phyloP scores from a whole-genome alignment of 2,329 filamentous ascomycete species.

The Thelonectria rubi region DNA sequence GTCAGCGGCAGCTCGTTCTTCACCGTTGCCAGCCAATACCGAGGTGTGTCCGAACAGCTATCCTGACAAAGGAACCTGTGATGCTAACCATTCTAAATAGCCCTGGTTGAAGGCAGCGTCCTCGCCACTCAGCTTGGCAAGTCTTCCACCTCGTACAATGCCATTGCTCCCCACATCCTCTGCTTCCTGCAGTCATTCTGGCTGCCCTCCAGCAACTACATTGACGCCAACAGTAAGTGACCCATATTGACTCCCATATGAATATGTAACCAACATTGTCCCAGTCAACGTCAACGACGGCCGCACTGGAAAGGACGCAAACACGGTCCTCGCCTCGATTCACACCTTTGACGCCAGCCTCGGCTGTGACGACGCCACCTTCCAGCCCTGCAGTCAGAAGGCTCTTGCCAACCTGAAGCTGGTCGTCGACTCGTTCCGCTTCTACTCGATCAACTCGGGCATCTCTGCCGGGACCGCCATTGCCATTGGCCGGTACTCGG shows the following conservation, averaged over 20 bases:
- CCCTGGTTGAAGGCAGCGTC: conserved; percentile 71
- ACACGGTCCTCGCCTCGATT: conserved; percentile 73
- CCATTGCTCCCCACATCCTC: conserved; percentile 73
- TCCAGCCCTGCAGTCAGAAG: conserved; percentile 78
- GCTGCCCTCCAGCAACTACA: conserved; percentile 66
- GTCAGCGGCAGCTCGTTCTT: conserved; percentile 82
- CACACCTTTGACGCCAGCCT: conserved; percentile 74
- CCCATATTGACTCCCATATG: too few species aligned
- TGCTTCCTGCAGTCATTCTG: conserved; percentile 82
- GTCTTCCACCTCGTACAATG: conserved; percentile 67
- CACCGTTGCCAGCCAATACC: conserved; percentile 74
- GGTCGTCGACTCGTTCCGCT: conserved; percentile 78
- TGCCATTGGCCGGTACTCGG: conserved; percentile 72
- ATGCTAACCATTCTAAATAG: conserved; percentile 36
- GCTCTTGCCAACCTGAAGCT: conserved; percentile 80
- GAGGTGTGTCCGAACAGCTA: conserved; percentile 55
- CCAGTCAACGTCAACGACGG: conserved; percentile 64
- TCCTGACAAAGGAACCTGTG: too few species aligned
- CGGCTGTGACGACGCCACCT: conserved; percentile 74
- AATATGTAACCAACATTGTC: background rate
- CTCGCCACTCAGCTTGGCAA: conserved; percentile 72
- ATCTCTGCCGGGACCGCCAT: conserved; percentile 67
- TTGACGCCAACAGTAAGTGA: conserved; percentile 71
- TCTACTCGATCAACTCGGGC: conserved; percentile 75
- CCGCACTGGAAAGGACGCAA: conserved; percentile 75